phyloP scores from a whole-genome alignment of 1,139 yeast species.

The Candida glucosophila region DNA sequence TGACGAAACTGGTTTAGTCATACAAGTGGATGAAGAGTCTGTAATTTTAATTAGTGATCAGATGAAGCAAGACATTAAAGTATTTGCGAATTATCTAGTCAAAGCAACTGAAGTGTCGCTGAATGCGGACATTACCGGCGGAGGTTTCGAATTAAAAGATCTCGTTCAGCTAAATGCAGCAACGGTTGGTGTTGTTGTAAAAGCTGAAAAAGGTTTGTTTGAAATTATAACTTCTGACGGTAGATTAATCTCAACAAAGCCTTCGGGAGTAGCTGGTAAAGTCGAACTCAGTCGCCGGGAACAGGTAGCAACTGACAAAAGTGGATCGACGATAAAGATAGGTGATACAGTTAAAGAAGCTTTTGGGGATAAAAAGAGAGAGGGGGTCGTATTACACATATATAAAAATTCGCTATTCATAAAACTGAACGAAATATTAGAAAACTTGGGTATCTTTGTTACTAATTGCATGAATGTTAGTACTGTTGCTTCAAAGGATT shows the following conservation, averaged over 20 bases:
- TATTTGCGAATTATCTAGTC: conserved; percentile 80
- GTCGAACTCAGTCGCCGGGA: conserved; percentile 56
- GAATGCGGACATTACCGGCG: conserved; percentile 31
- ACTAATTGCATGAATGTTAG: conserved; percentile 68
- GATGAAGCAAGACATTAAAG: conserved; percentile 79
- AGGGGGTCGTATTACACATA: conserved; percentile 82
- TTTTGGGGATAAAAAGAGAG: conserved; percentile 55
- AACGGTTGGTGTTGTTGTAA: conserved; percentile 81
- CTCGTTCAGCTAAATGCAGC: conserved; percentile 83
- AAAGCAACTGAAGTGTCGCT: conserved; percentile 68
- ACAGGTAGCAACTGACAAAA: conserved; percentile 78
- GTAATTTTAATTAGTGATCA: conserved; percentile 88
- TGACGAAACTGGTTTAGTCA: conserved; percentile 93
- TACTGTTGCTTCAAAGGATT: conserved; percentile 78
- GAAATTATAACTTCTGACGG: conserved; percentile 83
- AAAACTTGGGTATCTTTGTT: conserved; percentile 89
- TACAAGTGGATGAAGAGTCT: conserved; percentile 70
- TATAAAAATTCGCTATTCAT: conserved; percentile 73
- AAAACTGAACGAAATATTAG: conserved; percentile 69
- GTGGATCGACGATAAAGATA: conserved; percentile 74
- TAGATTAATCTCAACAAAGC: conserved; percentile 59
- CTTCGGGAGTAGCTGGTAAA: conserved; percentile 74
- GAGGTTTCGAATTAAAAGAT: conserved; percentile 80
- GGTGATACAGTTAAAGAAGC: conserved; percentile 89
- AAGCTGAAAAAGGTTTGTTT: conserved; percentile 81